Evolutionary conservation across 306 rosid genomes (phyloP).

Genomic region (Cyamopsis tetragonoloba): DNA sequence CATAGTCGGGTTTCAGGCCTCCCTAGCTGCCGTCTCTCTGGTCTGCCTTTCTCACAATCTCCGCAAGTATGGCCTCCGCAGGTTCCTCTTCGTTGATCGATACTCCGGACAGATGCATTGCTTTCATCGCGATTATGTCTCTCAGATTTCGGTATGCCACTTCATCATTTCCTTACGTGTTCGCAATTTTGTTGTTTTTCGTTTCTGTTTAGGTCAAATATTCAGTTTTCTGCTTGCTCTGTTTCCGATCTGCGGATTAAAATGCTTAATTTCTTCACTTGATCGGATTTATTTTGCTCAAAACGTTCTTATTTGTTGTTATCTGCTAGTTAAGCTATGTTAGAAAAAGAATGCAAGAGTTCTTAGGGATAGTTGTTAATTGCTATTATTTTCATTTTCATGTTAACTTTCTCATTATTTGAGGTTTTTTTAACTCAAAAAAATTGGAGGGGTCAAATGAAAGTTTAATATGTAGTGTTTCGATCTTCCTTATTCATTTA

Average conservation of each 20-base stretch:
- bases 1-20: constrained; percentile 65
- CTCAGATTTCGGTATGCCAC: constrained; percentile 45
- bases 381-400: background rate
- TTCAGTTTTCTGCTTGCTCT: too few relatives aligned
- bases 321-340: background rate
- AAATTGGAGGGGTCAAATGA: background rate
- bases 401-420: background rate
- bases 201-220: background rate
- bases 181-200: background rate
- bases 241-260: background rate
- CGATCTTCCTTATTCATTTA: background rate
- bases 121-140: constrained; percentile 47
- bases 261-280: background rate
- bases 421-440: background rate
- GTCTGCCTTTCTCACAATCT: constrained; percentile 60
- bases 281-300: background rate
- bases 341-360: background rate
- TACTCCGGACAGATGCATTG: constrained; percentile 39
- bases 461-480: background rate
- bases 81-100: constrained; percentile 72
- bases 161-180: background rate
- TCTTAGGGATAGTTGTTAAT: background rate
- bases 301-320: background rate
- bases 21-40: constrained; percentile 69
- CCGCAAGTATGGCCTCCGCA: constrained; percentile 60